Evolutionary conservation across 345 rosid genomes (phyloP).

Genomic region (Clarkia xantiana): DNA sequence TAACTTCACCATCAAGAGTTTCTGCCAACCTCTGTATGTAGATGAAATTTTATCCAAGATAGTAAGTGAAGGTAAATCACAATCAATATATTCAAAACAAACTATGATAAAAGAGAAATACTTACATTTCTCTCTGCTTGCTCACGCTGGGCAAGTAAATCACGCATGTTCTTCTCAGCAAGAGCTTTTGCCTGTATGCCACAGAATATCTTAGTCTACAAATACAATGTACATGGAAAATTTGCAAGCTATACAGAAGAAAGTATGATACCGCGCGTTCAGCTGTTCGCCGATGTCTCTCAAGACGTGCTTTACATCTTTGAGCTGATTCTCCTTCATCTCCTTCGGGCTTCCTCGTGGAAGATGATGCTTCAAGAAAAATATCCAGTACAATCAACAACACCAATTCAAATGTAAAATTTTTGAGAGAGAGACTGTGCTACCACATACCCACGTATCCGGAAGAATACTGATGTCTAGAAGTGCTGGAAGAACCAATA

Average conservation of each 20-base stretch:
- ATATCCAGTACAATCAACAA: conserved; percentile 1
- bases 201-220: neutral
- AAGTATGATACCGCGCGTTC: conserved; percentile 62
- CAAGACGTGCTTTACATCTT: conserved; percentile 86
- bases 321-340: conserved; percentile 83
- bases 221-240: conserved; percentile 1
- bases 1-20: conserved; percentile 79
- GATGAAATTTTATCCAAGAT: conserved; percentile 8
- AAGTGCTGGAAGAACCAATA: conserved; percentile 27
- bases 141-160: conserved; percentile 78
- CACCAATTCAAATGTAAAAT: neutral
- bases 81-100: conserved; percentile 6
- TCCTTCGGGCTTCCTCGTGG: conserved; percentile 25
- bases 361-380: conserved; percentile 16
- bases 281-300: conserved; percentile 81
- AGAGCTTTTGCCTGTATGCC: conserved; percentile 74
- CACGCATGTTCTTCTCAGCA: conserved; percentile 91
- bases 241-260: neutral
- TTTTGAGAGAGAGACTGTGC: neutral
- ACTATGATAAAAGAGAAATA: conserved; percentile 2
- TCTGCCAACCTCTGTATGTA: conserved; percentile 84
- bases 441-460: conserved; percentile 30
- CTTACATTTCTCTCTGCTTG: conserved; percentile 79
- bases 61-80: conserved; percentile 4
- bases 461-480: conserved; percentile 37